Base-by-base conservation (phyloP, 306 rosid species). In the Acacia confusa region DNA sequence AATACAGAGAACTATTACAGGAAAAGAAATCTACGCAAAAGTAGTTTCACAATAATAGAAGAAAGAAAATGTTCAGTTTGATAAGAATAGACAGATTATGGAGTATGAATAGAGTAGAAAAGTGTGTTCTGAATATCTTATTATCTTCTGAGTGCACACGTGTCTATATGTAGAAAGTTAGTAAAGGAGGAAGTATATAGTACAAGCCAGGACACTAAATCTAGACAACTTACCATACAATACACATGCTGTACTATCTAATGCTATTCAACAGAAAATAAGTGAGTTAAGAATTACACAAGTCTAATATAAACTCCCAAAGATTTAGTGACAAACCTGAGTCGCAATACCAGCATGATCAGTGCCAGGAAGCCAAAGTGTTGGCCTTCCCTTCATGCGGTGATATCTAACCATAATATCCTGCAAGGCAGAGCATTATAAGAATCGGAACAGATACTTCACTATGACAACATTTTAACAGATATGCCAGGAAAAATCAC, bases 301-400 rank as follows among this genome's bases (percentile, higher is more conserved):
- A 64, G 83, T 74, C 64, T 11, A 65, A 65, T 7, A 79, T 58
- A 16, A 74, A 84, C 48, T 74, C 45, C 57, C 32, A 32, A 6
- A 43, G 43, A 72, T 58, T 41, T n/a, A 78, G 73, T 52, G 78
- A 85, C 91, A 75, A 81, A 95, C 97, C 97, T 95, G 98, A 70
- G 98, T 95, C 9, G 98, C 98, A 82, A 95, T 95, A 77, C 98
- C 98, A 87, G 98, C 98, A 89, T 95, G 98, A 89, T 95, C 98
- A 68, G 97, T 89, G 82, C 98, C 98, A 8, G 98, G 98, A 86
- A 95, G 87, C 97, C 98, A 95, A 78, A 95, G 97, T 9, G 98
- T 91, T 69, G 97, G 97, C 78, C 94, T 91, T 81, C 98, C 98
- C 87, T 89, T 95, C 98, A 95, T 95, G 70, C 98, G 94, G 75